These are phyloP conservation scores for Crocinoboletus sp. DNA, from an alignment of 1,284 basidiomycete genomes.

Conservation along the genomic window DNA sequence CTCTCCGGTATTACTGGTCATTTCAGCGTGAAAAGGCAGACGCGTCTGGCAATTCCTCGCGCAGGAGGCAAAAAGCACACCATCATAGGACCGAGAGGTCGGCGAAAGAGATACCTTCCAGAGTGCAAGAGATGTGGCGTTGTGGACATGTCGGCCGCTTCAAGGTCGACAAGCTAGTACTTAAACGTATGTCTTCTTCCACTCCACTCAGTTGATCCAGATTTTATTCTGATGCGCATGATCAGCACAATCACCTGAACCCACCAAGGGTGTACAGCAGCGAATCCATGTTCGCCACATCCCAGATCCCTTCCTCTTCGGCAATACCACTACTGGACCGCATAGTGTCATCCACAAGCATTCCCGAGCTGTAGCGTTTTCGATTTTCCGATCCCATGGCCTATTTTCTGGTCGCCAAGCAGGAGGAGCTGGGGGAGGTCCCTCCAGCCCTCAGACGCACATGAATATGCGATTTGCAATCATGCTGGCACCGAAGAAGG, in stretches of 20 bases:
- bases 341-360: conserved; percentile 71
- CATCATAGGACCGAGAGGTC: conserved; percentile 22
- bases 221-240: conserved; percentile 1
- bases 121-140: conserved; percentile 62
- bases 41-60: conserved; percentile 15
- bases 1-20: conserved; percentile 52
- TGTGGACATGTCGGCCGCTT: conserved; percentile 63
- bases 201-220: neutral
- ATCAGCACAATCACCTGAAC: conserved; percentile 39
- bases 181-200: conserved; percentile 40
- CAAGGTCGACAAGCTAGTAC: conserved; percentile 50
- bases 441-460: conserved; percentile 26
- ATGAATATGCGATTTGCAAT: conserved; percentile 47
- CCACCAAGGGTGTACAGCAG: conserved; percentile 58
- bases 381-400: conserved; percentile 62
- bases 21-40: conserved; percentile 56
- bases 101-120: conserved; percentile 40
- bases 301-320: conserved; percentile 39
- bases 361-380: conserved; percentile 70
- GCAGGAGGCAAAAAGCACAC: conserved; percentile 16
- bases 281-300: conserved; percentile 59
- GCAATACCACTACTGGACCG: conserved; percentile 49
- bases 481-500: conserved; percentile 62
- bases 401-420: conserved; percentile 28
- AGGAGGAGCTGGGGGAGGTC: conserved; percentile 3